Evolutionary conservation across 2,329 filamentous ascomycete species (phyloP), one percentile per base, ranked within the genome.

Genomic region (Periconia sp.): DNA sequence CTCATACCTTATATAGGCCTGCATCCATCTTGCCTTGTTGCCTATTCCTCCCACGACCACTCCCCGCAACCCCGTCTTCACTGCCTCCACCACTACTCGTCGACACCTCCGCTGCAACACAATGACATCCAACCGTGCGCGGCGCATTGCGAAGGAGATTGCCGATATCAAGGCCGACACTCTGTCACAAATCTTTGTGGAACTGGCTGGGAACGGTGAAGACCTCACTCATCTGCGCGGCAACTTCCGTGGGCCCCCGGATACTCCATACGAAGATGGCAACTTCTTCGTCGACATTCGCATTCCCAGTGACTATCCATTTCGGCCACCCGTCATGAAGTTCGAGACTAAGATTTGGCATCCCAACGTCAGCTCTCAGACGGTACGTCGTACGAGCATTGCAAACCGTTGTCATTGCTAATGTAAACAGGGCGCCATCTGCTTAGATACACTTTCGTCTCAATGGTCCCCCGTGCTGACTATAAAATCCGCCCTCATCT

Each of bases 261-360:
- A 95, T 60, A 96, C 93, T 1, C 92, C 94, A 0, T 99, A 97
- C 71, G 90, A 92, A 62, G 92, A 91, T 18, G 94, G 92, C 41
- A 87, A 82, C 27, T 99, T 86, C 73, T 76, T 83, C 15, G 85
- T 99, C 62, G 90, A 96, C 67, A 94, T 99, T 65, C 83, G 83
- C 65, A 94, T 99, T 49, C 92, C 93, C 0, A 83, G 84, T 57
- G 89, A 90, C 62, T 99, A 99, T 69, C 94, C 94, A 0, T 99
- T 99, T 79, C 89, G 92, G 64, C 91, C 93, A 3, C 94, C 94
- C 5, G 75, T 85, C 54, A 97, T 99, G 89, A 88, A 85, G 65
- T 97, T 97, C 70, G 84, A 88, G 60, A 99, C 94, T 59, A 92
- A 88, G 75, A 88, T 97, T 64, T 99, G 92, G 92, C 94, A 99